Percentiles rank a stretch among this genome's conserved stretches.
Evolutionary conservation across 345 rosid species (phyloP).

Genomic region (Lepidium africanum): DNA sequence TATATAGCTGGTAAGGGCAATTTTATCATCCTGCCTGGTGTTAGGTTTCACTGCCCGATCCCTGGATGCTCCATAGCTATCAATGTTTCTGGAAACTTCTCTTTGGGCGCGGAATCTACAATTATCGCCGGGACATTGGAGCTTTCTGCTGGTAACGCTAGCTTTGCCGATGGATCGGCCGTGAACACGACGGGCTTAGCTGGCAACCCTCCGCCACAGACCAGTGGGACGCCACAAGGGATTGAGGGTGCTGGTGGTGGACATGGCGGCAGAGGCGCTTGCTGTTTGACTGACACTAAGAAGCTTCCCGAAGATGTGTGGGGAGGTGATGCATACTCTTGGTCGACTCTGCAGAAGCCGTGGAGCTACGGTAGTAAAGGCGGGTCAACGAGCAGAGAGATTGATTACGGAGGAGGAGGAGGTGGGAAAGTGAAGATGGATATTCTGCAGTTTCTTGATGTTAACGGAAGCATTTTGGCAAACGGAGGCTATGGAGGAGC

Average conservation of each 20-base stretch:
- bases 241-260: conserved; percentile 93
- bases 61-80: conserved; percentile 67
- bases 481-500: conserved; percentile 81
- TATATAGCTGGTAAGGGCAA: conserved; percentile 83
- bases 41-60: conserved; percentile 56
- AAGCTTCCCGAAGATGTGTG: conserved; percentile 92
- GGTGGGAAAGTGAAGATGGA: conserved; percentile 72
- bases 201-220: conserved; percentile 82
- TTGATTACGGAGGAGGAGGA: conserved; percentile 87
- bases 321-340: conserved; percentile 98
- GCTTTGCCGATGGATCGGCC: conserved; percentile 49
- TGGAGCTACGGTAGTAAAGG: conserved; percentile 88
- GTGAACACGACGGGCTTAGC: conserved; percentile 84
- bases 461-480: conserved; percentile 70
- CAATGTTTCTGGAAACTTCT: conserved; percentile 74
- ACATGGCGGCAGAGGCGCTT: conserved; percentile 96
- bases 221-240: conserved; percentile 93
- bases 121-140: conserved; percentile 65
- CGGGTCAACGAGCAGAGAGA: conserved; percentile 75
- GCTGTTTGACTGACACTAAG: conserved; percentile 53
- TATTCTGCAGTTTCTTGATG: conserved; percentile 39
- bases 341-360: conserved; percentile 75
- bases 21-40: conserved; percentile 63
- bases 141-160: conserved; percentile 60
- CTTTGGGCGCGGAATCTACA: conserved; percentile 55